Percentiles rank a stretch among this genome's conserved stretches.
Conservation (phyloP, 2,329 filamentous ascomycete genomes). For the Colletotrichum euphorbiae region DNA sequence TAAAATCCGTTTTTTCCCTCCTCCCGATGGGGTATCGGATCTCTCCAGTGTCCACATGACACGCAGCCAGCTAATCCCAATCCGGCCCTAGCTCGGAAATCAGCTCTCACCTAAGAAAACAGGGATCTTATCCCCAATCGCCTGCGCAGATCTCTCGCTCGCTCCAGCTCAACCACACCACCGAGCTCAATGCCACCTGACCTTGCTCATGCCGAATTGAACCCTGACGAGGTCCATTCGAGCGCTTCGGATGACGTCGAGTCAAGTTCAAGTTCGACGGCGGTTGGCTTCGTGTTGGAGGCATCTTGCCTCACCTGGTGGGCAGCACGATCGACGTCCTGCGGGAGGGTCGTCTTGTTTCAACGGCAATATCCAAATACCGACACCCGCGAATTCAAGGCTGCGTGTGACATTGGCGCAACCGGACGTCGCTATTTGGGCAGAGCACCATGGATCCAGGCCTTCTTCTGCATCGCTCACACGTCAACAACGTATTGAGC, state of each 20-base stretch:
- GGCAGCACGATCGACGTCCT: slow-evolving; percentile 1
- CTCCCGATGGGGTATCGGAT: slow-evolving; percentile 17
- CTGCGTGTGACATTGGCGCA: not conserved
- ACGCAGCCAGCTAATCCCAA: slow-evolving; percentile 12
- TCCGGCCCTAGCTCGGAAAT: slow-evolving; percentile 5
- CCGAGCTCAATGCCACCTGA: slow-evolving; percentile 8
- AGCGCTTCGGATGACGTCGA: slow-evolving; percentile 9
- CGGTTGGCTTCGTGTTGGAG: not conserved
- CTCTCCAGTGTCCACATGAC: slow-evolving; percentile 18
- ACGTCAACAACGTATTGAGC: not conserved
- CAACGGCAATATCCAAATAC: not conserved
- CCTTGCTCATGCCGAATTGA: slow-evolving; percentile 1
- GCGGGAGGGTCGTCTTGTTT: slow-evolving; percentile 14
- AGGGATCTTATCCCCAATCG: not conserved
- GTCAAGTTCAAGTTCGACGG: not conserved
- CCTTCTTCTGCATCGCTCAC: not conserved
- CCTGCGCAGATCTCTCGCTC: slow-evolving; percentile 17
- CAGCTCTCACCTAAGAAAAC: slow-evolving; percentile 34
- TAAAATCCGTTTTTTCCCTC: slow-evolving; percentile 18
- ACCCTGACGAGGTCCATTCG: not conserved
- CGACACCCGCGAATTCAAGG: slow-evolving; percentile 4
- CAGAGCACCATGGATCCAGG: slow-evolving; percentile 17
- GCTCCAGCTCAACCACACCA: not conserved
- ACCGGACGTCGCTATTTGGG: slow-evolving; percentile 9
- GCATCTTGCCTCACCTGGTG: slow-evolving; percentile 16